phyloP scores from a whole-genome alignment of 2,329 filamentous ascomycete species.

The Emericellopsis cladophorae region DNA sequence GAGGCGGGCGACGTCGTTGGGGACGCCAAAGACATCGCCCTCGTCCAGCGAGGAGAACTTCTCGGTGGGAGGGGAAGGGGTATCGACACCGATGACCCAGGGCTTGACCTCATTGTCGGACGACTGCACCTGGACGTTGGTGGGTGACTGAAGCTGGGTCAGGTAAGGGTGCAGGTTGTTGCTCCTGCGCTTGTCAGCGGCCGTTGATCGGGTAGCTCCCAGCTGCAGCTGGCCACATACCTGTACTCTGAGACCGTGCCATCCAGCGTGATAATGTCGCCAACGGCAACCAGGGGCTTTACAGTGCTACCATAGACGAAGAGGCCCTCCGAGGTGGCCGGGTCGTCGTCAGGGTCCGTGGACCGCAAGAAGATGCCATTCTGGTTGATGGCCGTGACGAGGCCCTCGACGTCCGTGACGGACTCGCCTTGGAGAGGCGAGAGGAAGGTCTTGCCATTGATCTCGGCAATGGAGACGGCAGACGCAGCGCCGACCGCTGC shows the following conservation, averaged over 20 bases:
- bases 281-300: constrained; percentile 39
- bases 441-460: constrained; percentile 53
- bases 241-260: constrained; percentile 45
- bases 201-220: neutral
- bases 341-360: constrained; percentile 39
- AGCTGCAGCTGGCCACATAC: constrained; percentile 17
- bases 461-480: constrained; percentile 41
- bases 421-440: constrained; percentile 45
- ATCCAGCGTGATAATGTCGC: constrained; percentile 48
- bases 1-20: constrained; percentile 46
- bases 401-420: constrained; percentile 46
- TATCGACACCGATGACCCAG: constrained; percentile 47
- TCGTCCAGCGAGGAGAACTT: constrained; percentile 49
- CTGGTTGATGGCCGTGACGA: constrained; percentile 51
- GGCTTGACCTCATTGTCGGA: constrained; percentile 40
- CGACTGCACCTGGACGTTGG: constrained; percentile 38
- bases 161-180: constrained; percentile 45
- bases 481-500: constrained; percentile 14
- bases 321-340: constrained; percentile 48
- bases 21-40: constrained; percentile 52
- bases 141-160: constrained; percentile 47
- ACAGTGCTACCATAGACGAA: constrained; percentile 48
- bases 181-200: constrained; percentile 22
- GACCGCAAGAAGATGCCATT: constrained; percentile 54
- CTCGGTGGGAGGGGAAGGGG: constrained; percentile 43